A percentile compares a stretch with the other conserved stretches of the same genome.
These are phyloP conservation scores for Escallonia herrerae DNA, from an alignment of 129 eudicot species.

Conservation along the genomic window DNA sequence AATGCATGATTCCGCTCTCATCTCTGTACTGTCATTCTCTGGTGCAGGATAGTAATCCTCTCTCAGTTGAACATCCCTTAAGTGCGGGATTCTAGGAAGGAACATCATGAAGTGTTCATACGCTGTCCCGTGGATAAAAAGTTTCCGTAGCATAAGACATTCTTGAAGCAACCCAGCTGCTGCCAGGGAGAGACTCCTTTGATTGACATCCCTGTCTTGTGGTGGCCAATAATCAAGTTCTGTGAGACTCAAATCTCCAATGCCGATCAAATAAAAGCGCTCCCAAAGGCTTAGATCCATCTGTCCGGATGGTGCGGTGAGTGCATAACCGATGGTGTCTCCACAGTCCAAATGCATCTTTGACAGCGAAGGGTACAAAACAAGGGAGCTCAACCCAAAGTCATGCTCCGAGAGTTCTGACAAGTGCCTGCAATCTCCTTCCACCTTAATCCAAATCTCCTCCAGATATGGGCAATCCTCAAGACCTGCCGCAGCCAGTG, in stretches of 20 bases:
- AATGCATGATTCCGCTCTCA: conserved; percentile 88
- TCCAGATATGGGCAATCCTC: conserved; percentile 70
- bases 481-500: conserved; percentile 55
- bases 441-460: conserved; percentile 70
- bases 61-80: conserved; percentile 85
- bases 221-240: conserved; percentile 98
- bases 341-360: conserved; percentile 90
- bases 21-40: conserved; percentile 93
- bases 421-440: conserved; percentile 78
- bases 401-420: conserved; percentile 44
- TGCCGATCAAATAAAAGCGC: conserved; percentile 69
- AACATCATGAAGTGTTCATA: conserved; percentile 82
- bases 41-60: conserved; percentile 99
- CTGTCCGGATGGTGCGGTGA: conserved; percentile 94
- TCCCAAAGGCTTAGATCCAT: conserved; percentile 96
- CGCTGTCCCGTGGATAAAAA: conserved; percentile 86
- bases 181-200: conserved; percentile 77
- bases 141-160: conserved; percentile 55
- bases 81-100: conserved; percentile 40
- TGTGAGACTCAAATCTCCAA: conserved; percentile 35
- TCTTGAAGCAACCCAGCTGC: conserved; percentile 80
- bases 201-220: conserved; percentile 89
- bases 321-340: conserved; percentile 77
- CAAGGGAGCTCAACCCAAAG: conserved; percentile 60
- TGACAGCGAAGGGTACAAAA: conserved; percentile 34